Evolutionary conservation across 345 rosid genomes (phyloP), one percentile per base, ranked within the genome.

Genomic region (Corchorus olitorius): DNA sequence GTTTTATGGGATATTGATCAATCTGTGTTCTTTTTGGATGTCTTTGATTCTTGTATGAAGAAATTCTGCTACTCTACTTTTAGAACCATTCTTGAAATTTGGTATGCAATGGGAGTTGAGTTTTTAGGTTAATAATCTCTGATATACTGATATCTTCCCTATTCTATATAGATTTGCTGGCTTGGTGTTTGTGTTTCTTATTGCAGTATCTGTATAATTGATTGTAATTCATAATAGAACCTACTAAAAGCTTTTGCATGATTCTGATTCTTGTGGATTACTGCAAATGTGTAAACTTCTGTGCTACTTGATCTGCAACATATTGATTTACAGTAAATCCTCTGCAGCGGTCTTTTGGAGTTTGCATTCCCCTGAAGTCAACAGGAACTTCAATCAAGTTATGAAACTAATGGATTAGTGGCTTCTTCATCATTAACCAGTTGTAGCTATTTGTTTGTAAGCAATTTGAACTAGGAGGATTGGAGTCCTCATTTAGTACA

Each of bases 401-500:
- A 45, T 6, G 8, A 45, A 45, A 45, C 9, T 6, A 45, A 45
- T 45, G 48, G 10, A 45, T 45, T 45, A 45, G 48, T 45, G 48
- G 48, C 9, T 45, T 45, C 1, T 45, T 45, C 10, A 8, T 45
- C 8, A 5, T 45, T 45, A 45, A 45, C 48, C 48, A 45, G 48
- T 45, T 45, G 10, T 45, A 12, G 6, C 13, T 19, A 22, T 48
- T 74, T 34, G 64, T 12, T 70, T 49, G 8, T 59, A 66, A 52
- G 54, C 54, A 54, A 22, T 37, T 34, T 43, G 48, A 45, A 45
- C 48, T 8, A 46, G 46, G 53, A 33, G 65, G 70, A 16, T 55
- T 1, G 33, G 70, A 61, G 6, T 69, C 15, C 53, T 74, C 48
- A 68, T 73, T 81, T 75, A 39, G 17, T 62, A 7, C 54, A 20